A percentile compares a stretch with the other conserved stretches of the same genome.
Evolutionary conservation across 257 asterid genomes (phyloP).

Genomic region (Solanum medicagineum): DNA sequence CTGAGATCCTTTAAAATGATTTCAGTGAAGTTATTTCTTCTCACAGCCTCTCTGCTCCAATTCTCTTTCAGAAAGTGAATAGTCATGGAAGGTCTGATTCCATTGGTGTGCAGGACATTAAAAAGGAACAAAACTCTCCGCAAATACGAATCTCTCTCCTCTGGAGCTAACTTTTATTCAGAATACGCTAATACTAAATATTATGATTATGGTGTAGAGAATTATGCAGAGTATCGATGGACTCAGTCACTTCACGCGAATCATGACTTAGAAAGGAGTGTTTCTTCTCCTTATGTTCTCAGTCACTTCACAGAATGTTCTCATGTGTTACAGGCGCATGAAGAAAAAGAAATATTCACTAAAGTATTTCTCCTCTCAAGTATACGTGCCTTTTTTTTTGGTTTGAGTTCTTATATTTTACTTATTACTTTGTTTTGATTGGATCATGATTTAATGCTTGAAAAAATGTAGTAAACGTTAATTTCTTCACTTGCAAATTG

Average conservation of each 20-base stretch:
- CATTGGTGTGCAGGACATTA: conserved; percentile 47
- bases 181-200: not conserved
- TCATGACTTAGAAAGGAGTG: not conserved
- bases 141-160: conserved; percentile 29
- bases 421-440: not conserved
- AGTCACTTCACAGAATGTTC: conserved; percentile 30
- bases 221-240: conserved; percentile 19
- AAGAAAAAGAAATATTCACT: not conserved
- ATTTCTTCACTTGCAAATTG: not conserved
- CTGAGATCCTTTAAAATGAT: no score
- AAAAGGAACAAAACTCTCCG: conserved; percentile 41
- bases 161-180: conserved; percentile 21
- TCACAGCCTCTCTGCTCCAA: not conserved
- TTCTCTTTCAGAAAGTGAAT: not conserved
- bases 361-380: not conserved
- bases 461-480: not conserved
- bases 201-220: not conserved
- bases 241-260: conserved; percentile 22
- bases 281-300: not conserved
- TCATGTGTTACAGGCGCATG: conserved; percentile 28
- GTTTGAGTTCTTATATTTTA: not conserved
- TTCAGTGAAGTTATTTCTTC: no score
- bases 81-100: conserved; percentile 71
- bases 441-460: not conserved
- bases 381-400: not conserved